phyloP scores from a whole-genome alignment of 768 basidiomycete species.

The Mycena metata region DNA sequence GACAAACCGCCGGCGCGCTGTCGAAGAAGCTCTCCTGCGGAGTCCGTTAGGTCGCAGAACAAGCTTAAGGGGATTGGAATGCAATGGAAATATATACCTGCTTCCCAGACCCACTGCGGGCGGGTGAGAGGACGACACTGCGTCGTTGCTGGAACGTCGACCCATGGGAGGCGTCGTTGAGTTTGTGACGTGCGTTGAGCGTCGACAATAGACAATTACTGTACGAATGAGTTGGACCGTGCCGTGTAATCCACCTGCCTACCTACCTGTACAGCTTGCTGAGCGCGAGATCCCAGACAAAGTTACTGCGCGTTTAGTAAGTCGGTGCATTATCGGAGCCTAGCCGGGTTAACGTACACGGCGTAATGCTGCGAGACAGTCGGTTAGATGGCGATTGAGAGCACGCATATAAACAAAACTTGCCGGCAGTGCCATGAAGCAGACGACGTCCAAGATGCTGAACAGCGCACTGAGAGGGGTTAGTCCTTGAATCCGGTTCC shows the following conservation, averaged over 20 bases:
- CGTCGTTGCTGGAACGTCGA: conserved; percentile 43
- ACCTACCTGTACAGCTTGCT: conserved; percentile 66
- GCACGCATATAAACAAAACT: neutral
- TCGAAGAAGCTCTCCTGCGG: conserved; percentile 20
- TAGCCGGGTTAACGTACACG: conserved; percentile 48
- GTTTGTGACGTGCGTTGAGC: conserved; percentile 57
- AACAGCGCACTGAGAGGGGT: conserved; percentile 17
- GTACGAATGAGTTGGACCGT: too few relatives aligned
- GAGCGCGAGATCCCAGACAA: conserved; percentile 63
- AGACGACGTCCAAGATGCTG: conserved; percentile 21
- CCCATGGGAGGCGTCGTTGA: conserved; percentile 45
- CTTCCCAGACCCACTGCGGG: conserved; percentile 32
- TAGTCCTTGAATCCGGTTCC: neutral
- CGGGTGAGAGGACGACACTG: conserved; percentile 34
- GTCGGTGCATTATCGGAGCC: neutral
- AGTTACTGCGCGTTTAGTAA: conserved; percentile 47
- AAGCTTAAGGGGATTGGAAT: neutral
- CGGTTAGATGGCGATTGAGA: conserved; percentile 8
- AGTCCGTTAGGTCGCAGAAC: neutral
- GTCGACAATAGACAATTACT: conserved; percentile 63
- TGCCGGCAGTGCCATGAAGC: conserved; percentile 33
- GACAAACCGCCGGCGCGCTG: neutral
- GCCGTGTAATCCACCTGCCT: too few relatives aligned
- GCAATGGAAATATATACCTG: conserved; percentile 4
- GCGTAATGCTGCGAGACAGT: conserved; percentile 53